Base-by-base conservation (phyloP, 2,329 filamentous ascomycete genomes). In the Paraphoma chrysanthemicola region DNA sequence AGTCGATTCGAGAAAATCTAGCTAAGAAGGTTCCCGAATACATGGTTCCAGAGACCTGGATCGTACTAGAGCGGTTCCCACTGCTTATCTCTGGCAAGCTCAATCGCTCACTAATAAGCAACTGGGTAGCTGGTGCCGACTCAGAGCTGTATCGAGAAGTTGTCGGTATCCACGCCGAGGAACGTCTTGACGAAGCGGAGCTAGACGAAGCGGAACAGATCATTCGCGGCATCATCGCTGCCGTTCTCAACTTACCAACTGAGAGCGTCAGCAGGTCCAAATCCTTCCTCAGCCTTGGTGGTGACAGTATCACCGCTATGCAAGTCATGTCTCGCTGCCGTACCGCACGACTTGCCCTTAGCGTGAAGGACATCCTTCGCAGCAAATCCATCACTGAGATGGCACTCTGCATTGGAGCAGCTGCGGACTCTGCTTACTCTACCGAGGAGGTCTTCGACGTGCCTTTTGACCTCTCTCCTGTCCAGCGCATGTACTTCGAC, bases 261-360 rank as follows among this genome's bases (percentile, higher is more conserved):
- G 8, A 41, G 8, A 14, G 11, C 14, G 16, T 41, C 38, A 41
- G 38, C n/a, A 6, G 6, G 8, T 14, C 38, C 10, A 16, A 41
- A 6, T 60, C 57, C 4, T 71, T 71, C 50, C 28, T 64, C 6
- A 57, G 51, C n/a, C 46, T 68, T 7, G 69, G 69, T 3, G 69
- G 69, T 7, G 67, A 72, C 48, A 63, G 57, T 2, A 70, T 72
- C 48, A 55, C 60, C 6, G 69, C 69, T 0, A 70, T 72, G 63
- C 59, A 64, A 38, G 44, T 67, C 1, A 43, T 65, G 23, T 33
- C 57, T 42, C 38, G 52, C 31, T 60, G 60, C 39, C 51, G 61
- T 11, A 41, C 29, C 16, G 49, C 41, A 18, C 51, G 56, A 2
- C 30, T 70, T 6, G 51, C 38, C n/a, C 29, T 68, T 6, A 54